phyloP scores from a whole-genome alignment of 2,329 filamentous ascomycete genomes.

The Phoma sp. region DNA sequence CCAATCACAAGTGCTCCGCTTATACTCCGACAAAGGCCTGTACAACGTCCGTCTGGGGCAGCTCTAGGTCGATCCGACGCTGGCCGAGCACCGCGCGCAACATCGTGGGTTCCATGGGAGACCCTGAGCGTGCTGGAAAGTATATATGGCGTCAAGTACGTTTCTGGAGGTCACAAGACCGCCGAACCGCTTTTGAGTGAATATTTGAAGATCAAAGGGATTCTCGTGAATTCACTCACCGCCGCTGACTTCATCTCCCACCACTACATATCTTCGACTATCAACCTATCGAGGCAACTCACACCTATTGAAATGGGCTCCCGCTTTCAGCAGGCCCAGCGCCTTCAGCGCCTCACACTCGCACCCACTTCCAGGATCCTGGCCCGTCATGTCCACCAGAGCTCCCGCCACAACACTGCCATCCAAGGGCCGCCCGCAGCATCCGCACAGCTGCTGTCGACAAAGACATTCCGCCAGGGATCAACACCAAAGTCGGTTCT shows the following conservation, averaged over 20 bases:
- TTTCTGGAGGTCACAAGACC: constrained; percentile 13
- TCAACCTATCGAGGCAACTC: not conserved
- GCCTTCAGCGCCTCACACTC: constrained; percentile 31
- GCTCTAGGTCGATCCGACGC: constrained; percentile 31
- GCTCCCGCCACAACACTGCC: constrained; percentile 40
- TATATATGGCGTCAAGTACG: constrained; percentile 34
- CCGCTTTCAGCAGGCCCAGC: constrained; percentile 32
- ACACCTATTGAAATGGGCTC: constrained; percentile 25
- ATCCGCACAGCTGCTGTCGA: constrained; percentile 28
- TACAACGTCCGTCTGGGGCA: constrained; percentile 9
- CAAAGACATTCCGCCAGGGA: constrained; percentile 19
- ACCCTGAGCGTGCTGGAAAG: constrained; percentile 18
- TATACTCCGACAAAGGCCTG: constrained; percentile 5
- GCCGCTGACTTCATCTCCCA: not conserved
- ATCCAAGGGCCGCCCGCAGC: constrained; percentile 29
- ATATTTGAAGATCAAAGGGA: constrained; percentile 1
- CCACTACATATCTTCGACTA: constrained; percentile 6
- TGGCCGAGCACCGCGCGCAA: constrained; percentile 34
- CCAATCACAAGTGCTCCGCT: constrained; percentile 18
- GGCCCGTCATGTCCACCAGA: constrained; percentile 42
- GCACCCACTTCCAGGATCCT: constrained; percentile 30
- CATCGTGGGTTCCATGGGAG: constrained; percentile 22
- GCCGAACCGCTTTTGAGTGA: constrained; percentile 7
- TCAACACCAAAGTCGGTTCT: constrained; percentile 53
- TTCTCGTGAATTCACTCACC: not conserved